Percentiles rank a stretch among this genome's conserved stretches.
Conservation (phyloP, 805 yeast species). For the Wickerhamiella bombiphila region DNA sequence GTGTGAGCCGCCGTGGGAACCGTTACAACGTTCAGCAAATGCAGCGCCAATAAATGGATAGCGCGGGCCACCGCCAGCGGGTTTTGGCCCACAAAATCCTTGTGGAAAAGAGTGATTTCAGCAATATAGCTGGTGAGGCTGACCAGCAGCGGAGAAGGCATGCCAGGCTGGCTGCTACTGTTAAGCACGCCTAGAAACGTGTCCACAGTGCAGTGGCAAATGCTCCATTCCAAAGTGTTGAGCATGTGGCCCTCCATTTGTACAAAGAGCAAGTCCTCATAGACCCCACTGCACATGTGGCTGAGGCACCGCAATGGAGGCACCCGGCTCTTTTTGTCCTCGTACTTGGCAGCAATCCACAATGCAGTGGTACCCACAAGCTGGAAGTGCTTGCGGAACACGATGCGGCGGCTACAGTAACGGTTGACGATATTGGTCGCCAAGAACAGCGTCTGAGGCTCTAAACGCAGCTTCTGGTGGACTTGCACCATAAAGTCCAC, state of each 20-base stretch:
- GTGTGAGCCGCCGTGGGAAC: slow-evolving; percentile 4
- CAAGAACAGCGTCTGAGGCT: slow-evolving; percentile 52
- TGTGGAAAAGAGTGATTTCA: slow-evolving; percentile 25
- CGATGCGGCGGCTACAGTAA: slow-evolving; percentile 76
- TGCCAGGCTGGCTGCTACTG: slow-evolving; percentile 1
- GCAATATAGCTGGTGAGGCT: slow-evolving; percentile 23
- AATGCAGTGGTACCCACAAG: slow-evolving; percentile 80
- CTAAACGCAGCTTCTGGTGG: slow-evolving; percentile 46
- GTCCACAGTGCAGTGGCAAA: slow-evolving; percentile 43
- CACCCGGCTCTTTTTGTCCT: slow-evolving; percentile 57
- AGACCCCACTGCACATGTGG: slow-evolving; percentile 49
- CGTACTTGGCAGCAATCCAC: slow-evolving; percentile 76
- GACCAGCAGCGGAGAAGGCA: slow-evolving; percentile 17
- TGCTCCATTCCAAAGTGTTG: slow-evolving; percentile 53
- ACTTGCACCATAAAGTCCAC: slow-evolving; percentile 61
- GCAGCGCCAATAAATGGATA: slow-evolving; percentile 22
- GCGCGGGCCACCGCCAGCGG: slow-evolving; percentile 22
- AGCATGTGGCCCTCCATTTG: slow-evolving; percentile 66
- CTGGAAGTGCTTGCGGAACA: slow-evolving; percentile 70
- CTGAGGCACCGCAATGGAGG: slow-evolving; percentile 59
- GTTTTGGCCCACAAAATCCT: slow-evolving; percentile 22
- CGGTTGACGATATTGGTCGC: slow-evolving; percentile 68
- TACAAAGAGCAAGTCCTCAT: slow-evolving; percentile 42
- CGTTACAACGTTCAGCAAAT: slow-evolving; percentile 13
- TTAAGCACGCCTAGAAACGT: slow-evolving; percentile 25